Evolutionary conservation across 306 rosid species (phyloP).

Genomic region (Cicer bijugum): DNA sequence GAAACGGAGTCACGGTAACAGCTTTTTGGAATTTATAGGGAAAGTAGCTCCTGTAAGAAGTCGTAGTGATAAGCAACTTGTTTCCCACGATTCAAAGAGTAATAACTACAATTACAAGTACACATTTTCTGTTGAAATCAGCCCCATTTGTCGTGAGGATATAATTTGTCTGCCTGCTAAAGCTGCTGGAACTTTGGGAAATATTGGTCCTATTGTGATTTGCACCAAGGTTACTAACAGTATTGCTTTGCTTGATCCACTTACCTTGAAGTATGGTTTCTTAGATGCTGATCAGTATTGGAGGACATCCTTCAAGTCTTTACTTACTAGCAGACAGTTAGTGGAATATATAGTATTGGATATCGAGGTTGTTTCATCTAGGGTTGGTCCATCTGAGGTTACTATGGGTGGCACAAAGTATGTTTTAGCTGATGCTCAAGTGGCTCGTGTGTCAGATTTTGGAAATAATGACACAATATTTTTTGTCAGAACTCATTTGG

Average conservation of each 20-base stretch:
- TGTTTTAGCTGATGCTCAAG: conserved; percentile 36
- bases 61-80: conserved; percentile 29
- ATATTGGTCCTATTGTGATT: conserved; percentile 34
- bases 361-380: conserved; percentile 3
- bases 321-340: conserved; percentile 33
- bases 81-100: conserved; percentile 24
- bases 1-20: conserved; percentile 11
- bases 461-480: conserved; percentile 24
- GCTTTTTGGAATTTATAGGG: conserved; percentile 29
- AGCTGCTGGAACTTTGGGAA: conserved; percentile 11
- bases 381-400: conserved; percentile 2
- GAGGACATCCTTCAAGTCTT: conserved; percentile 32
- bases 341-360: conserved; percentile 28
- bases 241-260: conserved; percentile 34
- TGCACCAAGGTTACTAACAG: conserved; percentile 39
- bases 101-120: conserved; percentile 5
- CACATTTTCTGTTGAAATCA: conserved; percentile 27
- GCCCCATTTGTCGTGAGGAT: conserved; percentile 38
- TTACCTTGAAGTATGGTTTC: conserved; percentile 20
- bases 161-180: conserved; percentile 28
- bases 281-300: conserved; percentile 34
- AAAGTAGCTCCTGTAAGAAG: conserved; percentile 27
- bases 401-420: conserved; percentile 12
- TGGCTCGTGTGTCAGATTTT: conserved; percentile 22
- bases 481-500: conserved; percentile 12